Percentiles rank a stretch among this genome's conserved stretches.
Conservation (phyloP, 768 basidiomycete genomes). For the Tylopilus plumbeoviolaceoides region DNA sequence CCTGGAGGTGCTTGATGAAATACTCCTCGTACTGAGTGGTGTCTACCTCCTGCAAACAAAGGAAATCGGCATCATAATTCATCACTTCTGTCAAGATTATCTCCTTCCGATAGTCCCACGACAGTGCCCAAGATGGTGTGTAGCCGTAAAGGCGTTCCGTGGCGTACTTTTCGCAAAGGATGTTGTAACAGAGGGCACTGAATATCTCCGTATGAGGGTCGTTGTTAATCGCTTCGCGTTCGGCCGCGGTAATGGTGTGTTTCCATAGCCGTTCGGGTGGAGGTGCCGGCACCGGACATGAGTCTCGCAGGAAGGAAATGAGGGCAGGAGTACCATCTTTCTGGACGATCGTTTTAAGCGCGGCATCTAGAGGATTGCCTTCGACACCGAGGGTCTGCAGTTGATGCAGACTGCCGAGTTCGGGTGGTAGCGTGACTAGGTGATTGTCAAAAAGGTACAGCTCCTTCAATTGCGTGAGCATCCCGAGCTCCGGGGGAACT, state of each 20-base stretch:
- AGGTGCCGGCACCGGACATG: conserved; percentile 73
- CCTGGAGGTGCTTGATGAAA: conserved; percentile 68
- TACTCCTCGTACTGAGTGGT: conserved; percentile 89
- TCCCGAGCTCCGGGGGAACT: conserved; percentile 84
- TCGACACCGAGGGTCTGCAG: conserved; percentile 92
- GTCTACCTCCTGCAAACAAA: conserved; percentile 96
- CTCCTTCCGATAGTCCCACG: conserved; percentile 93
- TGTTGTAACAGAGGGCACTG: conserved; percentile 86
- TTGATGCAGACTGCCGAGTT: conserved; percentile 88
- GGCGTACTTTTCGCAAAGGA: conserved; percentile 88
- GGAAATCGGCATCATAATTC: conserved; percentile 77
- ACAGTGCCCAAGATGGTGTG: conserved; percentile 92
- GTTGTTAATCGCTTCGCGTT: conserved; percentile 53
- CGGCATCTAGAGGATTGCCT: conserved; percentile 88
- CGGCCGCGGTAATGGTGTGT: conserved; percentile 51
- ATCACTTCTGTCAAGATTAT: conserved; percentile 82
- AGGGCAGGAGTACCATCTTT: conserved; percentile 92
- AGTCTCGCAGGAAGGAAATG: conserved; percentile 89
- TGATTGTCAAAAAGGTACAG: conserved; percentile 95
- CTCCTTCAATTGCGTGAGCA: conserved; percentile 87
- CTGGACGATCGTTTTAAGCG: conserved; percentile 77
- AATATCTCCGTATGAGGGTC: conserved; percentile 74
- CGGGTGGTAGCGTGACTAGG: conserved; percentile 76
- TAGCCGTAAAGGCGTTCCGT: conserved; percentile 90
- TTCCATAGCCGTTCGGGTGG: conserved; percentile 84